These are phyloP conservation scores for Phytophthora cajani DNA, from an alignment of 352 stramenopile genomes.

Conservation along the genomic window DNA sequence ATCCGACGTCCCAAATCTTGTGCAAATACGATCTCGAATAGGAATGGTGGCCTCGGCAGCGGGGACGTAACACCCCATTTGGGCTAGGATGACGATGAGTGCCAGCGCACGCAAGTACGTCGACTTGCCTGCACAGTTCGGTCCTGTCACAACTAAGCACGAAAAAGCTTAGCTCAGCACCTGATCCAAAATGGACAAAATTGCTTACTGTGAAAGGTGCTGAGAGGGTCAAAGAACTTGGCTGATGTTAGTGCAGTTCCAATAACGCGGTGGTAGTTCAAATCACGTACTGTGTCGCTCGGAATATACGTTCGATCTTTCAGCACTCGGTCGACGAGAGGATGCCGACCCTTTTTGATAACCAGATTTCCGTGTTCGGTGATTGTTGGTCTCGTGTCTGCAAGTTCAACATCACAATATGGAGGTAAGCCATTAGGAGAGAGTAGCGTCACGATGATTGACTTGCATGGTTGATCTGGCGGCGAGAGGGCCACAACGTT, in stretches of 20 bases:
- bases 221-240: slow-evolving; percentile 78
- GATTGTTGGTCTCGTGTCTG: slow-evolving; percentile 77
- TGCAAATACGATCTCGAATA: slow-evolving; percentile 90
- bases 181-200: background rate
- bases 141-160: slow-evolving; percentile 82
- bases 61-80: slow-evolving; percentile 93
- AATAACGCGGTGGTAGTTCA: background rate
- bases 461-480: slow-evolving; percentile 74
- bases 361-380: slow-evolving; percentile 74
- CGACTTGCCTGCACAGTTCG: slow-evolving; percentile 93
- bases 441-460: background rate
- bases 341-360: slow-evolving; percentile 85
- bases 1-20: slow-evolving; percentile 91
- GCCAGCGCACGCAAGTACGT: slow-evolving; percentile 87
- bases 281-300: slow-evolving; percentile 76
- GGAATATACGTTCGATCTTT: slow-evolving; percentile 81
- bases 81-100: slow-evolving; percentile 90
- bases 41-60: slow-evolving; percentile 83
- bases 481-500: slow-evolving; percentile 86
- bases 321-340: slow-evolving; percentile 73
- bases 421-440: slow-evolving; percentile 5
- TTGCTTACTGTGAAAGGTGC: slow-evolving; percentile 71
- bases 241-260: slow-evolving; percentile 1
- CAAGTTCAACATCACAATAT: background rate
- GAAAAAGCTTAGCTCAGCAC: slow-evolving; percentile 17